Evolutionary conservation across 352 stramenopile genomes (phyloP), one percentile per base, ranked within the genome.

Genomic region (Phytophthora fragariae): DNA sequence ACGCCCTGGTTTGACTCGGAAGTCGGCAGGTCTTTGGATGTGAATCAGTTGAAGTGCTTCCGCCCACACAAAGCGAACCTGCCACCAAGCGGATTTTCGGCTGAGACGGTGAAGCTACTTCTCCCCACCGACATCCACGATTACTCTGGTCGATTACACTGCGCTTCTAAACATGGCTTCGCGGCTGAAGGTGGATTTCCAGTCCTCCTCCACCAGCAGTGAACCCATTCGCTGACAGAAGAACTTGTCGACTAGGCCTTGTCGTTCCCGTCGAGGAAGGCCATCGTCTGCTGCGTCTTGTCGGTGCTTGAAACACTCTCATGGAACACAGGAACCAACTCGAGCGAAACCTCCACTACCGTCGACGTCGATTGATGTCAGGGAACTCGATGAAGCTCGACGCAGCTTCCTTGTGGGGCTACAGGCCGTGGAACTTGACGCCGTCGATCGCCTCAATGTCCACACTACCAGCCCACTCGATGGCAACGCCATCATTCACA

Each of bases 311-410:
- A 27, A 46, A 85, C 62, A 24, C 82, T 75, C 3, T 89, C 79
- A 44, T 81, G 77, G 11, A 91, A 74, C 41, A 86, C 65, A 14
- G 84, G 80, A 10, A 76, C 68, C 29, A 76, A 81, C 49, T 82
- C 71, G 47, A 82, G 76, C 54, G 70, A 83, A 21, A 66, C 79
- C 62, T 91, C 80, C 55, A 89, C 65, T 4, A 81, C 67, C 29
- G 82, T 81, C 21, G 59, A 63, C 29, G 56, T 74, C 24, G 71
- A 71, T 4, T 27, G 9, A 10, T 75, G 39, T 5, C 50, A 8
- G 54, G 47, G 31, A 11, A 57, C 62, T 8, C 57, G 60, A 1
- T 62, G 65, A 12, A 81, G 41, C 60, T 64, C 62, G 24, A 81
- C 55, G 27, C 58, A 76, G 6, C 74, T 71, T 61, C 73, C 70